phyloP scores from a whole-genome alignment of 2,329 filamentous ascomycete genomes.

The Fusarium mexicanum region DNA sequence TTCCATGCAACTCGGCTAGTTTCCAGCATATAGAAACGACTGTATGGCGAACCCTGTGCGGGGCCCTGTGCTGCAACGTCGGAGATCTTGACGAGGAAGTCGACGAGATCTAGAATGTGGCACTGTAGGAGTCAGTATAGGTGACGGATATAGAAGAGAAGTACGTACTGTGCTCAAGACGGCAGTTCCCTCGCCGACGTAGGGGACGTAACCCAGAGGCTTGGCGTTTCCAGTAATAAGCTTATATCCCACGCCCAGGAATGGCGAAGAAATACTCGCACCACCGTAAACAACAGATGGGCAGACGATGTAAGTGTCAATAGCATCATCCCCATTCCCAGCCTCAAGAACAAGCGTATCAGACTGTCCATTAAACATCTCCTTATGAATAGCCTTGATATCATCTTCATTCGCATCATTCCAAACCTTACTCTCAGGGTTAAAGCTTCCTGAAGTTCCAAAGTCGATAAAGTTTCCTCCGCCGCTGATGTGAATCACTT shows the following conservation, averaged over 20 bases:
- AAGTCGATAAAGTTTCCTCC: constrained; percentile 9
- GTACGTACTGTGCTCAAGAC: not conserved
- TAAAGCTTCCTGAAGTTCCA: constrained; percentile 7
- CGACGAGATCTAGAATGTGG: not conserved
- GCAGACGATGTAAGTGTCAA: constrained; percentile 6
- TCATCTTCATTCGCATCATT: constrained; percentile 8
- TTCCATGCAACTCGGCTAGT: constrained; percentile 5
- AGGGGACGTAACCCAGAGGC: not conserved
- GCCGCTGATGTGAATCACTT: not conserved
- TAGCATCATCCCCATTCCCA: not conserved
- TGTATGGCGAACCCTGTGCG: not conserved
- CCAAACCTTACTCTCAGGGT: constrained; percentile 5
- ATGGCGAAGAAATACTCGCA: not conserved
- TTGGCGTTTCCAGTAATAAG: not conserved
- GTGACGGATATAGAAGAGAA: rapidly evolving
- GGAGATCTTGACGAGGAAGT: constrained; percentile 1
- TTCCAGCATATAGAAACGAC: constrained; percentile 11
- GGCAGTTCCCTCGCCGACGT: constrained; percentile 4
- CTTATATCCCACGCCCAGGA: not conserved
- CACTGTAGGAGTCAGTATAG: not conserved
- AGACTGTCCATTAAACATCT: constrained; percentile 16
- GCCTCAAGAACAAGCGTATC: not conserved
- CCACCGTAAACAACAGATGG: not conserved
- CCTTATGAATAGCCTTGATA: constrained; percentile 10
- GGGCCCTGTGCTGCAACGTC: not conserved